A percentile compares a stretch with the other conserved stretches of the same genome.
Evolutionary conservation across 2,329 filamentous ascomycete species (phyloP).

Genomic region (Teratosphaeria zuluensis): DNA sequence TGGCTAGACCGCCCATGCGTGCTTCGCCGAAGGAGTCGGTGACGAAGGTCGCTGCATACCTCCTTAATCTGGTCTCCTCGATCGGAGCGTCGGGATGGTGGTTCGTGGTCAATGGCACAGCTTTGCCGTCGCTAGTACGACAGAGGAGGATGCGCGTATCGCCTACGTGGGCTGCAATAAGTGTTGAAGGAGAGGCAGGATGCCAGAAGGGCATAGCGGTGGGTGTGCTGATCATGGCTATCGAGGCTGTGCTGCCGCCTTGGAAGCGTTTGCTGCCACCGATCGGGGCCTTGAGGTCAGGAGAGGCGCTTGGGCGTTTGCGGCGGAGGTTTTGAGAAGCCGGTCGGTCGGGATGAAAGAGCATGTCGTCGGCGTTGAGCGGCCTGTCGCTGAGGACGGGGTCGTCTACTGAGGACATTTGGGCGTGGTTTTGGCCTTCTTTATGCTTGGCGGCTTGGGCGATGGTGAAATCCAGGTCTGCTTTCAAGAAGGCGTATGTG

Average conservation of each 20-base stretch:
- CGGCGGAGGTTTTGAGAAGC: constrained; percentile 27
- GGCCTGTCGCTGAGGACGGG: constrained; percentile 62
- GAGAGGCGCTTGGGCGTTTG: constrained; percentile 30
- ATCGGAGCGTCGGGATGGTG: constrained; percentile 84
- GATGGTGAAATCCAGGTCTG: constrained; percentile 87
- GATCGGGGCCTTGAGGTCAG: constrained; percentile 50
- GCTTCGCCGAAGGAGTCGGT: constrained; percentile 97
- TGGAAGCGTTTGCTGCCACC: constrained; percentile 71
- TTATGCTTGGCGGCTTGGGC: constrained; percentile 66
- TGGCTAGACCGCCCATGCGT: constrained; percentile 84
- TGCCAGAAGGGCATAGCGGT: constrained; percentile 94
- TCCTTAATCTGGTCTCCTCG: constrained; percentile 72
- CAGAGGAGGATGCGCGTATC: constrained; percentile 88
- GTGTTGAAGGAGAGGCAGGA: constrained; percentile 69
- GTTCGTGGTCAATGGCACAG: constrained; percentile 75
- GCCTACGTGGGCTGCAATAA: constrained; percentile 83
- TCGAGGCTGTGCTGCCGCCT: constrained; percentile 83
- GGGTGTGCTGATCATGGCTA: constrained; percentile 84
- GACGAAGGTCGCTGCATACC: constrained; percentile 78
- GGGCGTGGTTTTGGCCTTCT: neutral
- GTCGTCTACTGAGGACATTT: constrained; percentile 45
- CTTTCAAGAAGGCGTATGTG: constrained; percentile 85
- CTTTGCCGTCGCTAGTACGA: constrained; percentile 69
- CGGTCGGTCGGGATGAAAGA: constrained; percentile 52
- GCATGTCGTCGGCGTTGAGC: constrained; percentile 74